phyloP scores from a whole-genome alignment of 345 rosid genomes.

The Gossypium ekmanianum region DNA sequence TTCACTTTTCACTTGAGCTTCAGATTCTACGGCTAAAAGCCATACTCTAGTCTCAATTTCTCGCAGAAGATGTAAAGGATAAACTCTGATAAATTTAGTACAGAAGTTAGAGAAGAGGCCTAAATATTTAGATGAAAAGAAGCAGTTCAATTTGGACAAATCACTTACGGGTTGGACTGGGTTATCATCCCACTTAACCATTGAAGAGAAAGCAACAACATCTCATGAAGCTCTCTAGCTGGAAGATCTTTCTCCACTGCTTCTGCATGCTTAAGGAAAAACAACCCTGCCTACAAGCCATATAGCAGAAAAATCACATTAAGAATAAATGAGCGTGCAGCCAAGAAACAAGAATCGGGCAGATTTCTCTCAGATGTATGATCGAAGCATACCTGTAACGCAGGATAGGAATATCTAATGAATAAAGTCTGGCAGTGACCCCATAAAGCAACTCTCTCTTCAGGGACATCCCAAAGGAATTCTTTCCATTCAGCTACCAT shows the following conservation, averaged over 20 bases:
- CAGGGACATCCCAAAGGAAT: constrained; percentile 99
- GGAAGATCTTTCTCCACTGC: constrained; percentile 94
- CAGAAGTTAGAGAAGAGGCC: constrained; percentile 26
- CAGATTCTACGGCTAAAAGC: constrained; percentile 97
- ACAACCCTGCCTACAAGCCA: constrained; percentile 74
- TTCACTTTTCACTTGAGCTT: constrained; percentile 69
- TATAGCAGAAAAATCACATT: constrained; percentile 10
- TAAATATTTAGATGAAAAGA: not conserved
- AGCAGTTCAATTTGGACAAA: constrained; percentile 19
- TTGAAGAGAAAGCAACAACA: constrained; percentile 85
- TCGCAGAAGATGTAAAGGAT: constrained; percentile 84
- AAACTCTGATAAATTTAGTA: constrained; percentile 58
- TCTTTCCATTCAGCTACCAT: constrained; percentile 99
- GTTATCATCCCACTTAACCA: constrained; percentile 97
- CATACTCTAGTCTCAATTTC: constrained; percentile 98
- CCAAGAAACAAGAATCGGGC: constrained; percentile 5
- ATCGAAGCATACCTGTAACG: constrained; percentile 58
- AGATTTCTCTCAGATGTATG: constrained; percentile 9
- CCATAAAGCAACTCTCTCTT: constrained; percentile 98
- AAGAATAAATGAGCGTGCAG: constrained; percentile 14
- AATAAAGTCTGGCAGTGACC: constrained; percentile 93
- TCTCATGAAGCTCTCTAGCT: constrained; percentile 81
- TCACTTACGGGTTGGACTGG: constrained; percentile 70
- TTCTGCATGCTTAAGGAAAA: constrained; percentile 95
- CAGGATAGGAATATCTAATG: constrained; percentile 81